Evolutionary conservation across 371 early-diverging fungal species (phyloP), one percentile per base, ranked within the genome.

Genomic region (Mucor sp.): DNA sequence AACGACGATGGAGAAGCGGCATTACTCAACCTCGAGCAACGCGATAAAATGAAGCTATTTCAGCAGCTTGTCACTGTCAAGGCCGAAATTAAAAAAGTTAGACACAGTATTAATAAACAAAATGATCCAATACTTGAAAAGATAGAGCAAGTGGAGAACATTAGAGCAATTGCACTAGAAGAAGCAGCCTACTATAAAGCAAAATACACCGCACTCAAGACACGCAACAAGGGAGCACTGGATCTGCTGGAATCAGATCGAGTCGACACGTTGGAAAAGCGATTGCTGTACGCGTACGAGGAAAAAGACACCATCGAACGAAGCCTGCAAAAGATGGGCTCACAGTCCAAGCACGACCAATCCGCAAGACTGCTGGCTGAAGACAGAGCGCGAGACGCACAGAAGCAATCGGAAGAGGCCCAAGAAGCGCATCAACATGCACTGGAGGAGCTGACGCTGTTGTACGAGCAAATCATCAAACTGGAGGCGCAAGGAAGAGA

Each of bases 181-280:
- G 88, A 87, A 58, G 86, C 88, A 6, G 83, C 85, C 0, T 87
- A 86, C 53, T 79, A 84, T 60, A 86, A 84, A 69, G 76, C 86
- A 15, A 86, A 84, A 43, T 74, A 75, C 27, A 33, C 44, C 8
- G 74, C 71, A 64, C 37, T 80, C 60, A 56, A 80, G 72, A 19
- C 70, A 69, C 62, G 43, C 44, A 60, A 82, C 65, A 61, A 57
- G n/a, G 61, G 62, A 9, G 75, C 75, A 4, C 65, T 86, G 2
- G 74, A 76, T 30, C 63, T 62, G 5, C 67, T 87, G 6, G 88
- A 86, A 61, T 72, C 70, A 23, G 79, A 79, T n/a, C 73, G 88
- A 25, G 76, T 79, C 0, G 50, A 59, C n/a, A 74, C 79, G 37
- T 69, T 87, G 8, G 88, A 87, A 62, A 71, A 78, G 39, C 70